phyloP scores from a whole-genome alignment of 371 early-diverging fungal genomes.

The Apophysomyces ossiformis region DNA sequence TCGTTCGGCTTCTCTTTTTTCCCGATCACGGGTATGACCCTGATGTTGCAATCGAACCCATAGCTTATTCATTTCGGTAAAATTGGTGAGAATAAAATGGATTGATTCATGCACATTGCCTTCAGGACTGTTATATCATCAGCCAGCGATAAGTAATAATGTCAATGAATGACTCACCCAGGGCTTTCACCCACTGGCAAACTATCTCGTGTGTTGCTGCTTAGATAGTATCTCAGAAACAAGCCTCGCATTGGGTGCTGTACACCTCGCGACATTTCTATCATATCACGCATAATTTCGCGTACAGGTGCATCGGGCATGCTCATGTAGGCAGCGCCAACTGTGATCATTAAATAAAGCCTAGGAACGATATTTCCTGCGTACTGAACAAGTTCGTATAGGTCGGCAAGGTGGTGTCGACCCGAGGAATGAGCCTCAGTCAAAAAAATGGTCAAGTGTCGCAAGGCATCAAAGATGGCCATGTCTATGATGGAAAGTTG shows the following conservation, averaged over 20 bases:
- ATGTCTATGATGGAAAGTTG: constrained; percentile 62
- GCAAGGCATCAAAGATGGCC: constrained; percentile 92
- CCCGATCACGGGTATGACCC: constrained; percentile 90
- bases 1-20: constrained; percentile 89
- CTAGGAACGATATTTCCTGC: constrained; percentile 95
- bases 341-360: constrained; percentile 96
- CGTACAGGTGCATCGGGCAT: constrained; percentile 83
- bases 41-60: constrained; percentile 97
- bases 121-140: constrained; percentile 51
- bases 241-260: constrained; percentile 96
- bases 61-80: constrained; percentile 97
- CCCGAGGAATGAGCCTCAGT: constrained; percentile 81
- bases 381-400: constrained; percentile 96
- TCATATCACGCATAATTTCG: constrained; percentile 95
- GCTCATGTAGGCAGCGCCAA: constrained; percentile 92
- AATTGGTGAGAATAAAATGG: constrained; percentile 90
- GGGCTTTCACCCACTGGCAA: constrained; percentile 65
- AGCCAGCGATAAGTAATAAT: constrained; percentile 1
- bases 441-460: constrained; percentile 83
- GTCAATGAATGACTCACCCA: constrained; percentile 39
- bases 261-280: constrained; percentile 96
- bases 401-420: constrained; percentile 88
- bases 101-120: constrained; percentile 85
- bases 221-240: constrained; percentile 91
- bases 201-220: constrained; percentile 89